Percentiles rank a stretch among this genome's conserved stretches.
These are phyloP conservation scores for grape (Vitis vinifera) DNA, from an alignment of 164 flowering plant genomes.

Conservation along the genomic window ASM3070453v1 NC_081805.1:8038001-8038500, in stretches of 20 bases:
- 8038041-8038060: no score
- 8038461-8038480: no score
- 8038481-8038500: background rate
- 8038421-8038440: background rate
- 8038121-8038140: background rate
- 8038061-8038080: background rate
- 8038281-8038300: no score
- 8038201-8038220: constrained; percentile 12
- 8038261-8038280: background rate
- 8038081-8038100: background rate
- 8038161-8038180: background rate
- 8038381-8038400: constrained; percentile 81
- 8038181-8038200: constrained; percentile 1
- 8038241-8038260: background rate
- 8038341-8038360: constrained; percentile 72
- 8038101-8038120: background rate
- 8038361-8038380: constrained; percentile 89
- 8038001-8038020: no score
- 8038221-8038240: background rate
- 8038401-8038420: constrained; percentile 15
- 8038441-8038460: no score
- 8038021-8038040: no score
- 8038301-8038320: constrained; percentile 25
- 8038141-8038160: background rate
- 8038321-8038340: constrained; percentile 56